Conservation (phyloP, 2,329 filamentous ascomycete species). For the Mycosphaerelloides madeirae region DNA sequence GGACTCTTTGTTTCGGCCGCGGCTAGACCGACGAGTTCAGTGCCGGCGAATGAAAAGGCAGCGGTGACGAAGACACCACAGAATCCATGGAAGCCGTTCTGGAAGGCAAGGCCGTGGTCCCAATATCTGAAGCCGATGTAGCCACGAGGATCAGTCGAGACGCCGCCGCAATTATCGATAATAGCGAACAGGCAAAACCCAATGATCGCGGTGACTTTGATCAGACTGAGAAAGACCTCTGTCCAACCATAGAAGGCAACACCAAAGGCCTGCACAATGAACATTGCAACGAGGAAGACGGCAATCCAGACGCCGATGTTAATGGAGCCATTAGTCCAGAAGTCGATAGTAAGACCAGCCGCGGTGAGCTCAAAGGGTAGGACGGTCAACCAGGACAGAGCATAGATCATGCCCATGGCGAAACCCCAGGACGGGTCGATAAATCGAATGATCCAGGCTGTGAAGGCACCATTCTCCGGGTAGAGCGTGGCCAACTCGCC, state of each 20-base stretch:
- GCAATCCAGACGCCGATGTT: slow-evolving; percentile 31
- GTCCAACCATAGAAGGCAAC: slow-evolving; percentile 33
- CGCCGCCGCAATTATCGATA: slow-evolving; percentile 39
- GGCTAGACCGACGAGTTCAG: slow-evolving; percentile 50
- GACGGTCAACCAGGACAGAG: slow-evolving; percentile 28
- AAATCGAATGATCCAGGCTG: slow-evolving; percentile 32
- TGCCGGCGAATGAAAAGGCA: slow-evolving; percentile 49
- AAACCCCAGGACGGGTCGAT: slow-evolving; percentile 35
- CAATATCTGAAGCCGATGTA: slow-evolving; percentile 28
- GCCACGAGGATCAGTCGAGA: slow-evolving; percentile 30
- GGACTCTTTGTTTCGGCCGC: slow-evolving; percentile 51
- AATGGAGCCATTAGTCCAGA: slow-evolving; percentile 24
- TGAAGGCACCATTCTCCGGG: slow-evolving; percentile 33
- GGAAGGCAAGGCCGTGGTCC: slow-evolving; percentile 10
- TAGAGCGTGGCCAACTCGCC: slow-evolving; percentile 33
- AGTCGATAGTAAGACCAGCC: slow-evolving; percentile 29
- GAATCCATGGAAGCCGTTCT: slow-evolving; percentile 29
- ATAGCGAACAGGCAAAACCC: slow-evolving; percentile 63
- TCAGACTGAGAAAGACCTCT: slow-evolving; percentile 28
- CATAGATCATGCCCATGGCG: slow-evolving; percentile 30
- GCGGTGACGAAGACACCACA: slow-evolving; percentile 33
- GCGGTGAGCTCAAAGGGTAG: slow-evolving; percentile 31
- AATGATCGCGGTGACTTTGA: slow-evolving; percentile 43
- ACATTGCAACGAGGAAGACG: slow-evolving; percentile 28
- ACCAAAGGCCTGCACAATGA: slow-evolving; percentile 32